Base-by-base conservation (phyloP, 805 yeast species). In the Candida lessepsii region DNA sequence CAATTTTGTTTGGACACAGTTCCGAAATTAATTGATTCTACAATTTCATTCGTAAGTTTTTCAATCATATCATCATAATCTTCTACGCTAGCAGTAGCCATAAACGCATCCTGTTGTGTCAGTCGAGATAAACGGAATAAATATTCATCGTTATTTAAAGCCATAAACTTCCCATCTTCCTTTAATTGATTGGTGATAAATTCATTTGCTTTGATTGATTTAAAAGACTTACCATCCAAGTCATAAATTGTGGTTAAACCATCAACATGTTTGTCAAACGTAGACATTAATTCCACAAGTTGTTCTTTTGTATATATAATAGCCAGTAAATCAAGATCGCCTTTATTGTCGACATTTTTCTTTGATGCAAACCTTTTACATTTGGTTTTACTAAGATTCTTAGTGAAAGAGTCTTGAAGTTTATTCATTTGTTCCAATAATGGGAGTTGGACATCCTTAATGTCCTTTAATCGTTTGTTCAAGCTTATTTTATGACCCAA, bases 61-160 rank as follows among this genome's bases (percentile, higher is more conserved):
- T 47, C 55, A 27, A 64, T 61, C 38, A 61, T 46, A 9, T 39
- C 42, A 25, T 66, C 70, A 43, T 64, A 65, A 26, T 67, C 65
- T n/a, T 51, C 58, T 9, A 58, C 42, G 5, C 53, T 31, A 6
- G 45, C 40, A 5, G 21, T 25, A 8, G 40, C 39, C 27, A 47
- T 29, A 11, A 36, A 40, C n/a, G 15, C 13, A 16, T 45, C 49
- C n/a, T 42, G 48, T 17, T 40, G 37, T 2, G 25, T 25, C 13
- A 40, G 21, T 16, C 38, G 32, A 4, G 40, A 24, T 14, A 47
- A 35, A 31, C 38, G 37, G 39, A 47, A 45, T 8, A 40, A 30
- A 20, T 40, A 47, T 16, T 40, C 16, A 19, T 45, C 47, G 9
- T 41, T 42, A 13, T 42, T 44, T 23, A 45, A 20, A 6, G 20